These are phyloP conservation scores for Mycena maculata DNA, from an alignment of 768 basidiomycete species.

Conservation along the genomic window DNA sequence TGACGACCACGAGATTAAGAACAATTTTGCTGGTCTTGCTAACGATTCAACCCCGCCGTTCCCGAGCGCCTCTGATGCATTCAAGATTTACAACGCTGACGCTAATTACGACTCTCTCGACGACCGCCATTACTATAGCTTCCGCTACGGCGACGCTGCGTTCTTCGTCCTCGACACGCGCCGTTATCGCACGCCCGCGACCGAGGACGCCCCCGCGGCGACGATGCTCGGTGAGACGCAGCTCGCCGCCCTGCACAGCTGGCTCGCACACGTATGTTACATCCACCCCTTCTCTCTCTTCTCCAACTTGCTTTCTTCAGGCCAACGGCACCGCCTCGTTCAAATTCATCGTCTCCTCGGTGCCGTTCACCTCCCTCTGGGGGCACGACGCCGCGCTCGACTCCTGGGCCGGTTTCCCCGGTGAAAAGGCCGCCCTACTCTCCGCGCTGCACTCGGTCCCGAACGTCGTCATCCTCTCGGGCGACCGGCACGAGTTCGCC, in stretches of 20 bases:
- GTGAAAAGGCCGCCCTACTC: slow-evolving; percentile 70
- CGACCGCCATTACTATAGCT: slow-evolving; percentile 67
- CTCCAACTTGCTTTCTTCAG: slow-evolving; percentile 40
- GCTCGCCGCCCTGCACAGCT: slow-evolving; percentile 67
- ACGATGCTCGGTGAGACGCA: slow-evolving; percentile 82
- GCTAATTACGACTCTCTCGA: slow-evolving; percentile 68
- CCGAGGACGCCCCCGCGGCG: slow-evolving; percentile 50
- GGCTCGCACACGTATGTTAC: slow-evolving; percentile 63
- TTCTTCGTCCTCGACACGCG: slow-evolving; percentile 87
- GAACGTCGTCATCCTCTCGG: slow-evolving; percentile 76
- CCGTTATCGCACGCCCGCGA: slow-evolving; percentile 61
- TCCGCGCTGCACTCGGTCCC: slow-evolving; percentile 71
- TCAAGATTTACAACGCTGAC: slow-evolving; percentile 69
- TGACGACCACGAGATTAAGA: slow-evolving; percentile 82
- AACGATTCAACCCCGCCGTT: slow-evolving; percentile 67
- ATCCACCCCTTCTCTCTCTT: background rate
- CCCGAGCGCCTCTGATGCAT: slow-evolving; percentile 69
- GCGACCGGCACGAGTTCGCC: slow-evolving; percentile 86
- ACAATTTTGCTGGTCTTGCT: slow-evolving; percentile 72
- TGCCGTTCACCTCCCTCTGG: slow-evolving; percentile 83
- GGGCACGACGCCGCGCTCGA: slow-evolving; percentile 68
- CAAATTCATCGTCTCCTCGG: slow-evolving; percentile 81
- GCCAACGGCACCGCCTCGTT: slow-evolving; percentile 79
- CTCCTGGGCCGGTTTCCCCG: slow-evolving; percentile 74
- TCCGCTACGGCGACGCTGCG: slow-evolving; percentile 73